Percentiles rank a stretch among this genome's conserved stretches.
Evolutionary conservation across 1,139 yeast genomes (phyloP).

Genomic region (Suhomyces wounanorum): DNA sequence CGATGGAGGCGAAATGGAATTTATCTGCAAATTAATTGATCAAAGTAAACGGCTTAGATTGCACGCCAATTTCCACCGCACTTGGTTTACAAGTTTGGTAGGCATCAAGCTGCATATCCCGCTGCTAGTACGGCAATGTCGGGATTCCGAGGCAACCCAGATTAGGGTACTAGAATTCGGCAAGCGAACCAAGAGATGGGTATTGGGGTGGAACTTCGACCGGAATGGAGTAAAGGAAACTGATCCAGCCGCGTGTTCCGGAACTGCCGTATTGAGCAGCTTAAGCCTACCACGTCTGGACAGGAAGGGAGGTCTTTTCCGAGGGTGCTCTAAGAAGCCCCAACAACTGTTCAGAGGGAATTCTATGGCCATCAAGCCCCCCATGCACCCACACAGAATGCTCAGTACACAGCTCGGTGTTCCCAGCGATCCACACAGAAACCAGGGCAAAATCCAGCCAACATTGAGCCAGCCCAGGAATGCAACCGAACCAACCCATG

Average conservation of each 20-base stretch:
- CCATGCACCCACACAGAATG: too few species aligned
- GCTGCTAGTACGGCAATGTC: constrained; percentile 12
- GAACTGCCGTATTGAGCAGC: not conserved
- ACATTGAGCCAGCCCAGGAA: too few species aligned
- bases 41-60: constrained; percentile 14
- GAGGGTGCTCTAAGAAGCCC: not conserved
- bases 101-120: constrained; percentile 20
- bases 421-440: too few species aligned
- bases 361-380: too few species aligned
- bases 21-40: constrained; percentile 18
- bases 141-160: constrained; percentile 6
- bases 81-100: constrained; percentile 25
- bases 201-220: constrained; percentile 21
- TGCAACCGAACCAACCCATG: too few species aligned
- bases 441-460: too few species aligned
- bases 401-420: too few species aligned
- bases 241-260: not conserved
- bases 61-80: constrained; percentile 12
- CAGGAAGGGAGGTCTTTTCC: not conserved
- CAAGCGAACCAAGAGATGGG: constrained; percentile 23
- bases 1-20: constrained; percentile 23
- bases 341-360: not conserved
- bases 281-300: not conserved
- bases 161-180: constrained; percentile 14
- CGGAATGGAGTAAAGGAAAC: not conserved